These are phyloP conservation scores for Cladophialophora exuberans DNA, from an alignment of 2,329 filamentous ascomycete genomes.

Conservation along the genomic window DNA sequence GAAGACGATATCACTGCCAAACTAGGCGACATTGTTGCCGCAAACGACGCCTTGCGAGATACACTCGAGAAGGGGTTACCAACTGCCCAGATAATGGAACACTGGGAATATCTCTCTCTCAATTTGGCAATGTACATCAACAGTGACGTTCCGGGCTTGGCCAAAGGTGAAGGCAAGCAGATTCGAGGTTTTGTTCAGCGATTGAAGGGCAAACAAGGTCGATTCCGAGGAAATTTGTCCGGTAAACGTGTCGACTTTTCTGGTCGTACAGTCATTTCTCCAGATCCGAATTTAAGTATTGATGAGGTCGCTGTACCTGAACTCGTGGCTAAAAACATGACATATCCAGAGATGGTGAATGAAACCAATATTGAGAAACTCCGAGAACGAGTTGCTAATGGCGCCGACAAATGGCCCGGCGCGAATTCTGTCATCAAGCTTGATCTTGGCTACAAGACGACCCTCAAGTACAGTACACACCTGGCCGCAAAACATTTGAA, in stretches of 20 bases:
- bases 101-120: slow-evolving; percentile 95
- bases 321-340: slow-evolving; percentile 93
- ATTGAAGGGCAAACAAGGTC: slow-evolving; percentile 94
- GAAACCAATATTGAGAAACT: slow-evolving; percentile 85
- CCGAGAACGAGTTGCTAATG: slow-evolving; percentile 72
- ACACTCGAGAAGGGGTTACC: slow-evolving; percentile 82
- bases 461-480: slow-evolving; percentile 74
- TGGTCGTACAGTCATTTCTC: slow-evolving; percentile 94
- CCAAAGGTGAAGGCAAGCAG: slow-evolving; percentile 82
- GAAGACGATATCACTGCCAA: slow-evolving; percentile 98
- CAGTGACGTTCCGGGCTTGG: slow-evolving; percentile 90
- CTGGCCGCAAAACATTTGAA: slow-evolving; percentile 73
- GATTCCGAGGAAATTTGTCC: slow-evolving; percentile 94
- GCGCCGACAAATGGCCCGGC: slow-evolving; percentile 79
- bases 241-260: slow-evolving; percentile 99
- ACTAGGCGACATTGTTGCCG: slow-evolving; percentile 92
- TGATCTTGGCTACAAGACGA: slow-evolving; percentile 70
- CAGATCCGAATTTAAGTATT: slow-evolving; percentile 90
- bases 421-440: slow-evolving; percentile 81
- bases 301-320: slow-evolving; percentile 91
- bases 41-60: slow-evolving; percentile 83
- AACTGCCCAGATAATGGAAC: slow-evolving; percentile 90
- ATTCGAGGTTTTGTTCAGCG: slow-evolving; percentile 94
- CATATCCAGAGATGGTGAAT: slow-evolving; percentile 88
- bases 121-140: slow-evolving; percentile 99